Conservation (phyloP, 371 early-diverging fungal genomes). For the Batrachochytrium dendrobatidis region DNA sequence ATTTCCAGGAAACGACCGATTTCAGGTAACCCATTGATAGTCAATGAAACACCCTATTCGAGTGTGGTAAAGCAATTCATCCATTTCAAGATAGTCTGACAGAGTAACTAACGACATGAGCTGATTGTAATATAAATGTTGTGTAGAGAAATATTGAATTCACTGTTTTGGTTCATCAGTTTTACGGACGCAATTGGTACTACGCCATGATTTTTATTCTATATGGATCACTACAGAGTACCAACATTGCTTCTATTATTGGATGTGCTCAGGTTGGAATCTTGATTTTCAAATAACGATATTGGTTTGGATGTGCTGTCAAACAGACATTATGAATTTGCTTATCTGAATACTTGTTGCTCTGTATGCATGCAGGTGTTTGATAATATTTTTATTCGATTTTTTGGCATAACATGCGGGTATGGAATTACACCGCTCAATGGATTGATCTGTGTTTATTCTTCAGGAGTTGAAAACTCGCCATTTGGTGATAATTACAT, state of each 20-base stretch:
- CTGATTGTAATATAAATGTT: no score
- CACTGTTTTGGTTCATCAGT: constrained; percentile 45
- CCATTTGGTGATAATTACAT: constrained; percentile 40
- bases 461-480: constrained; percentile 22
- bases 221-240: constrained; percentile 34
- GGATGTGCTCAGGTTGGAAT: constrained; percentile 32
- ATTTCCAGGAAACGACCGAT: constrained; percentile 42
- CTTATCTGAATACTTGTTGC: neutral
- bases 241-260: constrained; percentile 43
- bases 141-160: constrained; percentile 38
- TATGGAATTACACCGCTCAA: constrained; percentile 24
- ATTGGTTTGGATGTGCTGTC: neutral
- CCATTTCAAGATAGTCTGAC: neutral
- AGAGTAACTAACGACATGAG: no score
- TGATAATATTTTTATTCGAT: constrained; percentile 30
- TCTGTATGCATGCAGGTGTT: constrained; percentile 31
- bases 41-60: neutral
- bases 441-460: constrained; percentile 32
- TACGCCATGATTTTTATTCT: constrained; percentile 38
- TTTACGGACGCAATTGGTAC: constrained; percentile 41
- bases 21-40: constrained; percentile 32
- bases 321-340: neutral
- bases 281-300: neutral
- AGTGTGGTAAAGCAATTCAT: neutral
- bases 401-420: constrained; percentile 37